Conservation (phyloP, 1,284 basidiomycete species). For the Trametes sp. region DNA sequence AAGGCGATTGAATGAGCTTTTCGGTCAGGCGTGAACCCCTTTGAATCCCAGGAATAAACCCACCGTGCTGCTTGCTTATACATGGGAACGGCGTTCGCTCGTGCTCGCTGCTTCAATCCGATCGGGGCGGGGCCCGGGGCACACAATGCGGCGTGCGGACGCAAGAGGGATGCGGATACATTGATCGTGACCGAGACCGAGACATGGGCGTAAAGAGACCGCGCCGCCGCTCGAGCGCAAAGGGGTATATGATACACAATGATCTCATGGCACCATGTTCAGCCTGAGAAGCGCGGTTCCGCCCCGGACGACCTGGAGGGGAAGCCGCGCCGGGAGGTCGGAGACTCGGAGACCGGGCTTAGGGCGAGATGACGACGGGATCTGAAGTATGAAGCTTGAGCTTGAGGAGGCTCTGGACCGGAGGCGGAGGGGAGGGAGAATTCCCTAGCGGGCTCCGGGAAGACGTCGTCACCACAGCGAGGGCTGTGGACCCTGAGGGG, state of each 20-base stretch:
- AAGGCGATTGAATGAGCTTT: too few species aligned
- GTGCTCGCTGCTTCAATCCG: background rate
- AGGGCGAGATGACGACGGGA: background rate
- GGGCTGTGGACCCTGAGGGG: background rate
- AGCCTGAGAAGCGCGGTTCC: background rate
- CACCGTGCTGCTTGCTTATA: too few species aligned
- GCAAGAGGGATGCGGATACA: background rate
- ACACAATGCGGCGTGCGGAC: background rate
- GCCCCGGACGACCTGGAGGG: background rate
- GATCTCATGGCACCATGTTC: constrained; percentile 6
- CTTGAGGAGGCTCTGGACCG: background rate
- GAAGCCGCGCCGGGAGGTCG: background rate
- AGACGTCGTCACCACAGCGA: background rate
- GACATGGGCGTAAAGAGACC: background rate
- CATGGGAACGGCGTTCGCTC: too few species aligned
- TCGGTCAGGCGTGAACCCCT: too few species aligned
- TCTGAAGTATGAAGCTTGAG: background rate
- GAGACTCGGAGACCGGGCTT: background rate
- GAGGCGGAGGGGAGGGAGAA: background rate
- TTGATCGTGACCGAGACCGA: too few species aligned
- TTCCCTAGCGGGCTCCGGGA: background rate
- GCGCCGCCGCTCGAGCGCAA: too few species aligned
- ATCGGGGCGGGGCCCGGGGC: constrained; percentile 1
- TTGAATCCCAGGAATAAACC: background rate
- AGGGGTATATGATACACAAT: too few species aligned